phyloP scores from a whole-genome alignment of 202 grass and related monocot genomes.

The Sporobolus alterniflorus region DNA sequence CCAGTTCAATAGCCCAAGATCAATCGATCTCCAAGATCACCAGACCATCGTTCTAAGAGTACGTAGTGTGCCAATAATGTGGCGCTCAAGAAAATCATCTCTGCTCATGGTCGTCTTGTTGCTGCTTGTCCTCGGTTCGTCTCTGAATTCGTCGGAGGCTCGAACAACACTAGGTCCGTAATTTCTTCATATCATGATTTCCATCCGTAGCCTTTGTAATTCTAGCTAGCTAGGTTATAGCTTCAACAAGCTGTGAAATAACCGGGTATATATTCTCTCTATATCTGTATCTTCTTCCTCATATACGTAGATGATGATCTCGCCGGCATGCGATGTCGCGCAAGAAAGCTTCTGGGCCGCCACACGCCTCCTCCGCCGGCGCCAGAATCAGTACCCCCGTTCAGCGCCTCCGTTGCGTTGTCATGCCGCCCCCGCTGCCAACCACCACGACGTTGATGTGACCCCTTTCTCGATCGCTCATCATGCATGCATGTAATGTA shows the following conservation, averaged over 20 bases:
- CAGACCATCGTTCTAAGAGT: too few species aligned
- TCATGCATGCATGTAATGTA: too few species aligned
- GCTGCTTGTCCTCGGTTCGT: neutral
- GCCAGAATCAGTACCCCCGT: neutral
- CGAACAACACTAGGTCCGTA: neutral
- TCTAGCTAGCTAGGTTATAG: too few species aligned
- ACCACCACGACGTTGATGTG: neutral
- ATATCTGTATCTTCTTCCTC: neutral
- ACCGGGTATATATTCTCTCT: too few species aligned
- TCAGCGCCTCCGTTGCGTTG: neutral
- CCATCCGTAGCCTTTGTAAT: too few species aligned
- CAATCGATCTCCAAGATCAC: too few species aligned
- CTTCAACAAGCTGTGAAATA: too few species aligned
- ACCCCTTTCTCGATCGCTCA: too few species aligned
- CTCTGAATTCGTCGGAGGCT: neutral
- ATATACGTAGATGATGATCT: too few species aligned
- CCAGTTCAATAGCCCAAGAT: too few species aligned
- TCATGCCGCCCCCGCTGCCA: neutral
- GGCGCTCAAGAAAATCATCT: neutral
- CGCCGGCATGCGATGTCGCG: neutral
- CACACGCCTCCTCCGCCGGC: neutral
- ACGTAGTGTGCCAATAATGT: too few species aligned
- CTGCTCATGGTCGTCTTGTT: neutral
- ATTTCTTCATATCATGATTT: neutral
- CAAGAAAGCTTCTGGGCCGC: slow-evolving; percentile 11